A percentile compares a stretch with the other conserved stretches of the same genome.
These are phyloP conservation scores for Vigna angularis DNA, from an alignment of 306 rosid genomes.

Conservation along the genomic window DNA sequence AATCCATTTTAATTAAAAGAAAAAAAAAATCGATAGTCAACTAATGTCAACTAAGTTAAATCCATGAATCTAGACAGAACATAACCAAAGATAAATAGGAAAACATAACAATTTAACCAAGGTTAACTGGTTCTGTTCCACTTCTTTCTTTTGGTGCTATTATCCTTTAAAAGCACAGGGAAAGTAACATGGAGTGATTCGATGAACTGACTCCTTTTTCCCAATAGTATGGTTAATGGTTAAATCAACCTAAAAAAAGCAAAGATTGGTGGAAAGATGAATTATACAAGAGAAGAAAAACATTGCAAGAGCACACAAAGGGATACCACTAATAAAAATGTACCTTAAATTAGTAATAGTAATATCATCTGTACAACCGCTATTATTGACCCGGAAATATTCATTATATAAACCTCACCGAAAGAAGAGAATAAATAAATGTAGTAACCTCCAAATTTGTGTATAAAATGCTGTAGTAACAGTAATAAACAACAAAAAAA, in stretches of 20 bases:
- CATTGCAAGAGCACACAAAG: background rate
- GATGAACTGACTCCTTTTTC: background rate
- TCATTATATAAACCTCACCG: slow-evolving; percentile 39
- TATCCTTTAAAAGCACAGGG: background rate
- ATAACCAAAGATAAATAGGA: background rate
- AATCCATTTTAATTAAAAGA: slow-evolving; percentile 1
- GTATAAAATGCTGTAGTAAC: slow-evolving; percentile 51
- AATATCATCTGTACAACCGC: slow-evolving; percentile 44
- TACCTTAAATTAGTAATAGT: slow-evolving; percentile 30
- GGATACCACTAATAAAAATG: slow-evolving; percentile 18
- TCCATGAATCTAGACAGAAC: background rate
- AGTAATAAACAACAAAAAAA: slow-evolving; percentile 45
- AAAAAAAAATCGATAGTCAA: background rate
- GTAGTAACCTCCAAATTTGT: slow-evolving; percentile 52
- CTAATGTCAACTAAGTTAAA: background rate
- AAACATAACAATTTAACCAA: background rate
- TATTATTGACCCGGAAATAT: slow-evolving; percentile 40
- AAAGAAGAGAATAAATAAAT: slow-evolving; percentile 48
- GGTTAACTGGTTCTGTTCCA: background rate
- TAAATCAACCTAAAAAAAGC: background rate
- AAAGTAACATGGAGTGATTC: slow-evolving; percentile 16
- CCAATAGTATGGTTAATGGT: slow-evolving; percentile 7
- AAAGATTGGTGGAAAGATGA: slow-evolving; percentile 14
- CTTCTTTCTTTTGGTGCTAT: background rate
- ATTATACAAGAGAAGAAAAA: slow-evolving; percentile 5